Evolutionary conservation across 768 basidiomycete species (phyloP).

Genomic region (Collybia mongolica): DNA sequence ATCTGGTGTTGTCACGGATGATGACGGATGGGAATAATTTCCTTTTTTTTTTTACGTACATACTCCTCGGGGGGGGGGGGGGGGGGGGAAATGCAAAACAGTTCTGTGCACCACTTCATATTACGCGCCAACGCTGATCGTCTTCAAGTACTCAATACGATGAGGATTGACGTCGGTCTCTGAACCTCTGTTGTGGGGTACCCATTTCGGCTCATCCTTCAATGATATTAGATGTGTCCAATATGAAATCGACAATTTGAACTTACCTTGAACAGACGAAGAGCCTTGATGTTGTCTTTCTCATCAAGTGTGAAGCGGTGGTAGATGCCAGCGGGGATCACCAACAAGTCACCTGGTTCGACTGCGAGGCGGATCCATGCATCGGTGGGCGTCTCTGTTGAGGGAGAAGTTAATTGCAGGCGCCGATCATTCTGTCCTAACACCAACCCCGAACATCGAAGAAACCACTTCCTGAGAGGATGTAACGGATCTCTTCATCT

Average conservation of each 20-base stretch:
- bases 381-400: constrained; percentile 59
- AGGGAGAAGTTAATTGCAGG: neutral
- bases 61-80: no score
- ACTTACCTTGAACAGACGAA: constrained; percentile 82
- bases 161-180: constrained; percentile 65
- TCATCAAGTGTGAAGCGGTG: constrained; percentile 93
- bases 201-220: constrained; percentile 93
- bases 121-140: constrained; percentile 27
- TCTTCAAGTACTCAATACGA: constrained; percentile 60
- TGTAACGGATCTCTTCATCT: constrained; percentile 93
- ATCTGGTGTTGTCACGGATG: no score
- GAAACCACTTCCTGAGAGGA: constrained; percentile 84
- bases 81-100: no score
- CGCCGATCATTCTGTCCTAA: no score
- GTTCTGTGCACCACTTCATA: no score
- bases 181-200: constrained; percentile 63
- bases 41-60: no score
- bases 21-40: no score
- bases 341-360: constrained; percentile 76
- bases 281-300: constrained; percentile 66
- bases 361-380: constrained; percentile 83
- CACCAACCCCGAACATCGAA: constrained; percentile 85
- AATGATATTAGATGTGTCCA: neutral
- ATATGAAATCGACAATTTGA: neutral
- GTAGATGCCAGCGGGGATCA: constrained; percentile 92